These are phyloP conservation scores for Penicillium coffeae DNA, from an alignment of 495 filamentous ascomycete genomes.

Conservation along the genomic window DNA sequence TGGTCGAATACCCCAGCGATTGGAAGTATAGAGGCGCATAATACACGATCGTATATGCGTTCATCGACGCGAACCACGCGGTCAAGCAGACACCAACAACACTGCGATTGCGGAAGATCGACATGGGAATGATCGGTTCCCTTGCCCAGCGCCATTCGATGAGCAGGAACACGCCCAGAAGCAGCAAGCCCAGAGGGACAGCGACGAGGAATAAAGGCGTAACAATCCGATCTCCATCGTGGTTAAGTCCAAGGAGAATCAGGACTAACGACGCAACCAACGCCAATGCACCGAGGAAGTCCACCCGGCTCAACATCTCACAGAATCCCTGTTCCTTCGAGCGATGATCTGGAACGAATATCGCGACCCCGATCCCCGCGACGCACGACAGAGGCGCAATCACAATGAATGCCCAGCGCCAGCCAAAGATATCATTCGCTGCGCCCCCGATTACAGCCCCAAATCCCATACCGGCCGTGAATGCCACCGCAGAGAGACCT, in stretches of 20 bases:
- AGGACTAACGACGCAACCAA: conserved; percentile 10
- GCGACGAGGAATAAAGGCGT: not conserved
- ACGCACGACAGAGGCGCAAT: conserved; percentile 12
- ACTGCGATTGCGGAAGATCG: conserved; percentile 9
- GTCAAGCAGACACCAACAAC: conserved; percentile 13
- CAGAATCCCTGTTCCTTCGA: not conserved
- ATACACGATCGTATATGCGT: conserved; percentile 9
- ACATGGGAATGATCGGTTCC: conserved; percentile 16
- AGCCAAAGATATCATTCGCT: conserved; percentile 10
- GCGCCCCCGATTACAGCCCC: conserved; percentile 12
- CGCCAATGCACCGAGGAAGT: conserved; percentile 11
- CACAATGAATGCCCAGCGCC: conserved; percentile 17
- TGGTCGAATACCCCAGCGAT: conserved; percentile 9
- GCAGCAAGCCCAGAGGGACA: not conserved
- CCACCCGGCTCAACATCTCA: conserved; percentile 8
- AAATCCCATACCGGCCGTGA: conserved; percentile 12
- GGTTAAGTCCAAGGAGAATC: conserved; percentile 11
- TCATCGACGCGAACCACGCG: conserved; percentile 17
- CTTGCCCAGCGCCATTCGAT: conserved; percentile 12
- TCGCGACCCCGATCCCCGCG: conserved; percentile 4
- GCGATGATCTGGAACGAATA: conserved; percentile 5
- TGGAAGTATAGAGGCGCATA: conserved; percentile 16
- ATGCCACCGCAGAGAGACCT: conserved; percentile 8
- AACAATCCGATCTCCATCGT: conserved; percentile 2
- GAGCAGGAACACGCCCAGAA: conserved; percentile 4